Percentiles rank a stretch among this genome's conserved stretches.
Conservation (phyloP, 306 rosid species). For the Acacia acuminata region DNA sequence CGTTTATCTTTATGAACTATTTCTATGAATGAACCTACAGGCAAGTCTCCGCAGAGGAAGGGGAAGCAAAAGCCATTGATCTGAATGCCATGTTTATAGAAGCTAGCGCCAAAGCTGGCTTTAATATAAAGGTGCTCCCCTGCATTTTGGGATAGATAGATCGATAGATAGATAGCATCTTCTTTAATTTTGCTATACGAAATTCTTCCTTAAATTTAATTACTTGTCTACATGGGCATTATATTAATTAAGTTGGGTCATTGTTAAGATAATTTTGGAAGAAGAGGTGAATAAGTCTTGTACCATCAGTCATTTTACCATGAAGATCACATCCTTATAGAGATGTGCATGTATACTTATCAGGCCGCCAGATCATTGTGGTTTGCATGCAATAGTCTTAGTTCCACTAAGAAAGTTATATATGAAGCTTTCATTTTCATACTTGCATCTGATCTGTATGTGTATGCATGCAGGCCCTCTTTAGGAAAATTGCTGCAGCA, state of each 20-base stretch:
- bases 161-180: neutral
- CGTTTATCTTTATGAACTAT: neutral
- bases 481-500: neutral
- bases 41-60: neutral
- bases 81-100: neutral
- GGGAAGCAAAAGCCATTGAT: neutral
- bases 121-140: neutral
- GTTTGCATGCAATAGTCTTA: constrained; percentile 7
- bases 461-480: neutral
- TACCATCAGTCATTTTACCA: constrained; percentile 2
- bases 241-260: neutral
- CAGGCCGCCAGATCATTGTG: neutral
- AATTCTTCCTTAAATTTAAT: neutral
- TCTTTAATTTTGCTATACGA: neutral
- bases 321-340: constrained; percentile 14
- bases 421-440: neutral
- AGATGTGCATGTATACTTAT: neutral
- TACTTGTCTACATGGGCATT: constrained; percentile 5
- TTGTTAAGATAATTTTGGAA: constrained; percentile 17
- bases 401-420: neutral
- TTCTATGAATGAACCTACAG: neutral
- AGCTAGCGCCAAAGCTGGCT: neutral
- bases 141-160: too few relatives aligned
- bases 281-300: neutral
- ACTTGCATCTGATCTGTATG: neutral